These are phyloP conservation scores for Fulvia fulva DNA, from an alignment of 2,329 filamentous ascomycete species.

Conservation along the genomic window DNA sequence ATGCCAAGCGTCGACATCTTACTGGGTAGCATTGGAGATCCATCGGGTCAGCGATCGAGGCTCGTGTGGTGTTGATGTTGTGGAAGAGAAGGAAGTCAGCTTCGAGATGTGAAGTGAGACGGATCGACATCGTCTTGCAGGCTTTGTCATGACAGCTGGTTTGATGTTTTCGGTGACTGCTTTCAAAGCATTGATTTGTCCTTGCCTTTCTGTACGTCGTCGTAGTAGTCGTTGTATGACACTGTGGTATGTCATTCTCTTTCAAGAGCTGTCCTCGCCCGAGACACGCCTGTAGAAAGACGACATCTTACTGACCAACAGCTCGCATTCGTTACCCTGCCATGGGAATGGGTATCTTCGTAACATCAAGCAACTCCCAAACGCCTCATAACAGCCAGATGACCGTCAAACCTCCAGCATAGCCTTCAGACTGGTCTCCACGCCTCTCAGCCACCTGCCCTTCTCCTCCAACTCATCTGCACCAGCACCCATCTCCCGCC, in stretches of 20 bases:
- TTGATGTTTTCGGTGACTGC: neutral
- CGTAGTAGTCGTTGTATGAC: no score
- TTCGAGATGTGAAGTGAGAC: neutral
- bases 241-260: no score
- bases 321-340: no score
- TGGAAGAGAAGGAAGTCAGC: neutral
- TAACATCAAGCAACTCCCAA: neutral
- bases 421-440: slow-evolving; percentile 59
- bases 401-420: slow-evolving; percentile 54
- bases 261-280: no score
- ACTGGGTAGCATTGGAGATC: neutral
- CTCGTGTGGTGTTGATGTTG: neutral
- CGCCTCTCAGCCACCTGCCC: slow-evolving; percentile 69
- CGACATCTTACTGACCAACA: no score
- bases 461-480: slow-evolving; percentile 72
- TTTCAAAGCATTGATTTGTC: no score
- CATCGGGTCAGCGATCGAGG: neutral
- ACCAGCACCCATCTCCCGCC: slow-evolving; percentile 63
- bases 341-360: neutral
- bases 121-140: neutral
- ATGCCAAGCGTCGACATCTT: neutral
- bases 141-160: neutral
- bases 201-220: no score
- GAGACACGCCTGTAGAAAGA: no score
- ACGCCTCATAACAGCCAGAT: neutral